Evolutionary conservation across 805 yeast species (phyloP), one percentile per base, ranked within the genome.

Genomic region (Teunomyces tritomae): DNA sequence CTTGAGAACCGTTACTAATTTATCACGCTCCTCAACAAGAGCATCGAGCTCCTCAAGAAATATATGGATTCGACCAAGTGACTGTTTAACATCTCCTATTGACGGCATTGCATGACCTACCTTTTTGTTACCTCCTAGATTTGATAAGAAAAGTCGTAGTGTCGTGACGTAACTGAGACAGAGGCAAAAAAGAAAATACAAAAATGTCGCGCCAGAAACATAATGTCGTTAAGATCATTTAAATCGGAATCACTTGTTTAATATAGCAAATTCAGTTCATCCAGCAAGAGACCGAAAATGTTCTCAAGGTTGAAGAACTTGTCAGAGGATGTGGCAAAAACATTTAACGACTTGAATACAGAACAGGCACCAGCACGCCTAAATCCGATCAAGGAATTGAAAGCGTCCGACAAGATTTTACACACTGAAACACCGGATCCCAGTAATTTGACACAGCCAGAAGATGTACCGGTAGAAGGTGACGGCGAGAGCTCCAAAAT

Each of bases 361-460:
- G 57, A 62, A 0, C 51, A 57, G 11, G 59, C 69, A 10, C 39
- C 56, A 28, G 30, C 54, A 43, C 39, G 64, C 44, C 17, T 37
- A 48, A 41, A 43, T 36, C 47, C 50, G n/a, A 47, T 67, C 24
- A 50, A 52, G 16, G 71, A 67, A 39, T 50, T 73, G 55, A 68
- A 72, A 49, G 63, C 61, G 28, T 66, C 64, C 28, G 52, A 63
- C 26, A 63, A 58, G 45, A 59, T 76, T 1, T 59, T 80, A 29
- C 51, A 61, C 16, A 68, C 73, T 5, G 54, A 58, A 44, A 80
- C 86, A 3, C 85, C 84, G 0, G 77, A 70, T 37, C 68, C 73
- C 3, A 65, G 60, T 2, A 75, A 70, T 2, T 58, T 80, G 49
- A 61, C 66, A 0, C 82, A 77, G 49, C 84, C 84, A 1, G 67